Base-by-base conservation (phyloP, 2,329 filamentous ascomycete species). In the Alternaria postmessia region DNA sequence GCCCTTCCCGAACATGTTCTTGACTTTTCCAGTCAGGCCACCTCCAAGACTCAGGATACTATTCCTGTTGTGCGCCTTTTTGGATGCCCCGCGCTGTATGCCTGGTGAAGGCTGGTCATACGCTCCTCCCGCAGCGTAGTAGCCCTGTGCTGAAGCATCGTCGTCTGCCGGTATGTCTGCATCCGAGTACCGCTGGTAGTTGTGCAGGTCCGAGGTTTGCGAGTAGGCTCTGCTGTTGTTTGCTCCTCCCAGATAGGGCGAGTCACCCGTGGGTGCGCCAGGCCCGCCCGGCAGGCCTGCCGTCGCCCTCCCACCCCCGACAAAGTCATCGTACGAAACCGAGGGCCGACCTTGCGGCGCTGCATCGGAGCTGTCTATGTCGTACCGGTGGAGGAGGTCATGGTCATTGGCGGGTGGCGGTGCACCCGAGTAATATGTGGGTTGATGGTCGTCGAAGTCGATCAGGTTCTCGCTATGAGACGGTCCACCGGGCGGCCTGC, bases 171-270 rank as follows among this genome's bases (percentile, higher is more conserved):
- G 90, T 72, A 96, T 92, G 77, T 97, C 93, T 61, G 91, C 85
- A 79, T 96, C 93, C 47, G 93, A 94, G 75, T 99, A 98, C 64
- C 93, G 87, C 76, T 94, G 90, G 80, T 96, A 98, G 80, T 97
- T 95, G 75, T 90, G 85, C 63, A 97, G 79, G 16, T 89, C 94
- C 1, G 92, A 94, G 0, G 90, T 91, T 77, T 98, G 94, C 44
- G 87, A 89, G 70, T 87, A 89, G 51, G 81, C 81, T 53, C 82
- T 56, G 52, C 18, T 51, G 39, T 59, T 65, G 53, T 48, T 80
- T 60, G 76, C 79, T 59, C 79, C 72, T 18, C 71, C 67, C 39
- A 70, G 54, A 58, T 79, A 79, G 16, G 74, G 79, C 58, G 62
- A 65, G 59, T 78, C 71, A 42, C 74, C 74, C 32, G 76, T 76